Evolutionary conservation across 2,329 filamentous ascomycete genomes (phyloP).

Genomic region (Coniochaeta ligniaria): DNA sequence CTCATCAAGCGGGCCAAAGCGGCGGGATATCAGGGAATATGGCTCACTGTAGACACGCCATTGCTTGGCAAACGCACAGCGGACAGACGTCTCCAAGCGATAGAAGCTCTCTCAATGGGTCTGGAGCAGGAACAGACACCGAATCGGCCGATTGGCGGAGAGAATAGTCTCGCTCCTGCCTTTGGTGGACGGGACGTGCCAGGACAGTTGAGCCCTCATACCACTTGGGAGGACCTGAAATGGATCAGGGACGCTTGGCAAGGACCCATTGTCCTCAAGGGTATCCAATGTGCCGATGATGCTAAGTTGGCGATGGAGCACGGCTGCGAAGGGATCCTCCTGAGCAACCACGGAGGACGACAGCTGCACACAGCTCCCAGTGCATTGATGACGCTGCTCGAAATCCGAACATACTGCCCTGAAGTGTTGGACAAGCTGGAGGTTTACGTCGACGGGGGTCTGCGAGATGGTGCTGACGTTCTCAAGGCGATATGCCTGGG

Average conservation of each 20-base stretch:
- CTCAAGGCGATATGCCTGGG: constrained; percentile 39
- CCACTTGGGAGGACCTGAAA: constrained; percentile 12
- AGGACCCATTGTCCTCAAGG: constrained; percentile 28
- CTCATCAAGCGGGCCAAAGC: constrained; percentile 3
- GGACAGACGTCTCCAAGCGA: constrained; percentile 13
- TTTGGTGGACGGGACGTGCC: constrained; percentile 7
- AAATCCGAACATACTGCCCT: constrained; percentile 34
- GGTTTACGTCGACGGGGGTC: constrained; percentile 40
- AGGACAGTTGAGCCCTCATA: constrained; percentile 7
- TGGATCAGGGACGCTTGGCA: constrained; percentile 16
- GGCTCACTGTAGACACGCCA: constrained; percentile 25
- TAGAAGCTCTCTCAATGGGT: constrained; percentile 9
- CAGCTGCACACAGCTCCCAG: constrained; percentile 39
- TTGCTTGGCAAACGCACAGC: constrained; percentile 17
- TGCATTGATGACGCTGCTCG: constrained; percentile 34
- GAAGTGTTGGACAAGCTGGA: constrained; percentile 33
- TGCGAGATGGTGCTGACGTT: constrained; percentile 37
- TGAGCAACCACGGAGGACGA: constrained; percentile 35
- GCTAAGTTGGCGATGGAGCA: constrained; percentile 35
- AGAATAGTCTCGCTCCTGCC: constrained; percentile 7
- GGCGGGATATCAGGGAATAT: constrained; percentile 4
- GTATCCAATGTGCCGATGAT: constrained; percentile 24
- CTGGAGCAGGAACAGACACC: constrained; percentile 4
- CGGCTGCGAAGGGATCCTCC: constrained; percentile 18
- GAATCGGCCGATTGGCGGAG: background rate